Evolutionary conservation across 305 asterid species (phyloP).

Genomic region (Solanum hybrid): DNA sequence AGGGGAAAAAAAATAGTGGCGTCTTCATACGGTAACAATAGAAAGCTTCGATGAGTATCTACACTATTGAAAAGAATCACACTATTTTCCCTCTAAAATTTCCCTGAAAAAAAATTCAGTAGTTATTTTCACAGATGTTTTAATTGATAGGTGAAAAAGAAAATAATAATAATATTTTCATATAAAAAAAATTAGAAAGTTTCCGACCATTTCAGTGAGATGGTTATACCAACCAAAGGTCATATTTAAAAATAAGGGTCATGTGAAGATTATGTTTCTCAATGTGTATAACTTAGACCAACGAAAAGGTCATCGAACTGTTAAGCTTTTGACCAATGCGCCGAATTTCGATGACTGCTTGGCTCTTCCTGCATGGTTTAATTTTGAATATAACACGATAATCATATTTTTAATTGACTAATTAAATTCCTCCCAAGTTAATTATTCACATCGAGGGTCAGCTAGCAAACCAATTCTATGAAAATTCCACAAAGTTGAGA

Average conservation of each 20-base stretch:
- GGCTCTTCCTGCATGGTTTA: constrained; percentile 46
- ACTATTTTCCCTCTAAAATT: neutral
- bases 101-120: too few relatives aligned
- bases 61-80: neutral
- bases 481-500: neutral
- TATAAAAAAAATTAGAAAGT: neutral
- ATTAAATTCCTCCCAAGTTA: neutral
- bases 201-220: neutral
- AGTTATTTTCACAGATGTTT: neutral
- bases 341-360: constrained; percentile 70
- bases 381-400: neutral
- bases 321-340: constrained; percentile 54
- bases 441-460: neutral
- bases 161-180: too few relatives aligned
- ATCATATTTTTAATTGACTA: neutral
- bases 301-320: constrained; percentile 24
- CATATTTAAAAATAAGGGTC: neutral
- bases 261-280: neutral
- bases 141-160: neutral
- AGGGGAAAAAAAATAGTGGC: neutral
- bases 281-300: neutral
- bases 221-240: neutral
- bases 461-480: neutral
- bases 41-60: neutral
- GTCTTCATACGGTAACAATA: neutral